Evolutionary conservation across 768 basidiomycete genomes (phyloP), one percentile per base, ranked within the genome.

Genomic region (Symmetrospora coprosmae): DNA sequence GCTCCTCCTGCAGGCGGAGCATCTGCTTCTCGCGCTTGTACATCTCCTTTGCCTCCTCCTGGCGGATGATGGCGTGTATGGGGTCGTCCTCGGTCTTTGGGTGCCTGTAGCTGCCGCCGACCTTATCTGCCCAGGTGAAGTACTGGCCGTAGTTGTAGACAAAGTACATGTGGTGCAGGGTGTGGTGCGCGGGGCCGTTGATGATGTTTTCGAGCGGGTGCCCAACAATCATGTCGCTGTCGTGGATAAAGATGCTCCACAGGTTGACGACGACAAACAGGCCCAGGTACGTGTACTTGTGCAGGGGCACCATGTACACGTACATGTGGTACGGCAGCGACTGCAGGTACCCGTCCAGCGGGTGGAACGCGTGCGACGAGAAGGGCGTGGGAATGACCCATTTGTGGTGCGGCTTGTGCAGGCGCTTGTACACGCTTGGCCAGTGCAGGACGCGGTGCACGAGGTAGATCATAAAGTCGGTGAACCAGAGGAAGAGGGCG

Each of bases 341-440:
- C 75, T 99, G 94, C 27, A 83, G 71, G 71, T 86, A 97, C 1
- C 94, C 94, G 72, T 99, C 94, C 21, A 96, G 74, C 0, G 87
- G 87, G 73, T 99, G 89, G 81, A 99, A 99, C 0, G 94, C 94
- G 70, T 96, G 86, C 23, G 92, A 92, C 31, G 94, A 87, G 68
- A 87, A 99, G 0, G 94, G 94, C 0, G 94, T 94, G 4, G 94
- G 91, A 62, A 99, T 90, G 65, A 97, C 77, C 94, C 94, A 99
- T 74, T 87, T 91, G 79, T 99, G 94, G 72, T 99, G 94, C 1
- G 92, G 90, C 73, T 99, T 99, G 74, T 99, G 94, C 45, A 99
- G 68, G 59, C 78, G 74, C 72, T 92, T 97, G 78, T 99, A 99
- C 60, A 94, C 66, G 37, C 77, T 55, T 1, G 92, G 92, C 61